Conservation (phyloP, 139 green algal species). For the Chlamydomonas sp. region DNA sequence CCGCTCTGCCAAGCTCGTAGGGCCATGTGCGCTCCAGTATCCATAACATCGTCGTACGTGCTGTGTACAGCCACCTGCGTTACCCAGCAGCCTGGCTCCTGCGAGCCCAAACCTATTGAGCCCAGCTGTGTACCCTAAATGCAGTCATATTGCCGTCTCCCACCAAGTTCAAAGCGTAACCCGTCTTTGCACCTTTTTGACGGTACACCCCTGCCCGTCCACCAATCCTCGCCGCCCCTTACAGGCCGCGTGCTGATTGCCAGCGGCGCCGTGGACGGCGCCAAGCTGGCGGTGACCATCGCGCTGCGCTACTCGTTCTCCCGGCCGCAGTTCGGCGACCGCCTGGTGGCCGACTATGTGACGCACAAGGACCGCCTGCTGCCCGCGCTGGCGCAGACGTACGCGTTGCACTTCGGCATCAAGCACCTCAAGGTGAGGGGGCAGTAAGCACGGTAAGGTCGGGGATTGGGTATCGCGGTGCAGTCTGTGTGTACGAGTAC, state of each 20-base stretch:
- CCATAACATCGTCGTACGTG: no score
- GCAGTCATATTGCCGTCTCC: no score
- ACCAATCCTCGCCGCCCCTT: not conserved
- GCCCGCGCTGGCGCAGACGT: conserved; percentile 80
- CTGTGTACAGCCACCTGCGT: no score
- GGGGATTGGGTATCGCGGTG: not conserved
- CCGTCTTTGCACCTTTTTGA: no score
- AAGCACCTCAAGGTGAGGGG: conserved; percentile 66
- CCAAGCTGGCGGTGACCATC: conserved; percentile 86
- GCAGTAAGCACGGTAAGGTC: no score
- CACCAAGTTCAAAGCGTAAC: no score
- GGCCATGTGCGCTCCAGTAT: no score
- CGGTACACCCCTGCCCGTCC: not conserved
- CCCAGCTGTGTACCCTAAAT: no score
- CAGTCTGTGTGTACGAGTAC: no score
- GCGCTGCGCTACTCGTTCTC: conserved; percentile 80
- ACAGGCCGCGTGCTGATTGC: conserved; percentile 85
- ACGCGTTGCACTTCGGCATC: conserved; percentile 83
- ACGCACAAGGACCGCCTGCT: conserved; percentile 90
- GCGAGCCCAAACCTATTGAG: no score
- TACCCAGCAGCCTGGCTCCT: no score
- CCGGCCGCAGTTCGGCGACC: conserved; percentile 72
- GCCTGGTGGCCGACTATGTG: conserved; percentile 85
- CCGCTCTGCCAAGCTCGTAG: not conserved
- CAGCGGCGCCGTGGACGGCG: conserved; percentile 79